These are phyloP conservation scores for Plasmodium yoelii DNA, from an alignment of 169 alveolate genomes.

Conservation along the genomic window DNA sequence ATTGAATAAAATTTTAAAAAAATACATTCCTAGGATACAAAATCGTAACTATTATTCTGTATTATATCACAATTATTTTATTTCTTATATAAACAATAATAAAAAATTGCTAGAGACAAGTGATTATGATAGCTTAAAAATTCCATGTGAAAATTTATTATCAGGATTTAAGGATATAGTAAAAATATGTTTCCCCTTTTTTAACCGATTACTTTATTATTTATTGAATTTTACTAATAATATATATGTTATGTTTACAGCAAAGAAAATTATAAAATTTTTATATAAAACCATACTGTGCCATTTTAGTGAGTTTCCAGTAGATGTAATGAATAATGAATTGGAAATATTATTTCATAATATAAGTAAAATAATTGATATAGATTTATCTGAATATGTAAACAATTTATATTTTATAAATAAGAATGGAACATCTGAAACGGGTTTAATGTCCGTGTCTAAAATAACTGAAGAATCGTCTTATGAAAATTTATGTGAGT, in stretches of 20 bases:
- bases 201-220: conserved; percentile 31
- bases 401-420: conserved; percentile 55
- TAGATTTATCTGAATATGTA: conserved; percentile 44
- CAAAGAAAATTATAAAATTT: conserved; percentile 46
- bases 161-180: conserved; percentile 63
- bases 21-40: conserved; percentile 32
- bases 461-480: conserved; percentile 62
- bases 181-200: conserved; percentile 43
- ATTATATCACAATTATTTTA: conserved; percentile 53
- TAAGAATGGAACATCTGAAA: neutral
- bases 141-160: conserved; percentile 75
- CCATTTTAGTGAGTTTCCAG: conserved; percentile 45
- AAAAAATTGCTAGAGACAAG: conserved; percentile 36
- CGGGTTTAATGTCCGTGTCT: conserved; percentile 31
- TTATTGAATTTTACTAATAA: conserved; percentile 16
- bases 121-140: conserved; percentile 39
- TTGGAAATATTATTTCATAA: conserved; percentile 43
- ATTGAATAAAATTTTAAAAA: conserved; percentile 59
- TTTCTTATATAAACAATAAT: conserved; percentile 46
- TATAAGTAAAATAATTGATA: conserved; percentile 57
- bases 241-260: conserved; percentile 33
- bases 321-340: conserved; percentile 34
- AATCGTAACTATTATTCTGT: conserved; percentile 20
- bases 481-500: conserved; percentile 58
- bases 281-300: conserved; percentile 48